Base-by-base conservation (phyloP, 148 eudicot species). In the Fagopyrum esculentum region DNA sequence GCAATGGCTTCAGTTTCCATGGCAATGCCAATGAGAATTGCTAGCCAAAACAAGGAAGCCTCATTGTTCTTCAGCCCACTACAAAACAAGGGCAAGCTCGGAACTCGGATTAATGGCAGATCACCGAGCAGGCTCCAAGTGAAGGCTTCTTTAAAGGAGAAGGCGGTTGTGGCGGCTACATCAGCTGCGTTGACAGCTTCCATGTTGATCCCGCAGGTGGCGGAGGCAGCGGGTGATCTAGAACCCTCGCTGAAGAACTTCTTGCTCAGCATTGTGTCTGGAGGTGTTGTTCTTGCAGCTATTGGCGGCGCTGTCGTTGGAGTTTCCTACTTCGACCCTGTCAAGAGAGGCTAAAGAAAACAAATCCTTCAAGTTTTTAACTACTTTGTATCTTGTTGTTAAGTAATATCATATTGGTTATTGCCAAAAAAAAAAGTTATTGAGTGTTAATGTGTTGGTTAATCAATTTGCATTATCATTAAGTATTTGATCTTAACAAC, bases 281-380 rank as follows among this genome's bases (percentile, higher is more conserved):
- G 91, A 60, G 89, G 89, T 1, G 84, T 84, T 54, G 89, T 88
- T 54, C 84, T 88, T 48, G 57, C 56, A 12, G 91, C 73, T 45
- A 78, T 87, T 48, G 9, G 86, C 7, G 88, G 91, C 3, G 91
- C 83, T 78, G 75, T 87, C 54, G 72, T 88, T 50, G 89, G 86
- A 57, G 89, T 88, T 9, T 76, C 91, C 75, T 85, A 84, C 86
- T 88, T 88, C n/a, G 89, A 88, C 12, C 91, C 91, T 71, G 91
- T 88, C 60, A 88, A 88, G 61, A 60, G 78, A 51, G 56, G 73
- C 73, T 76, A 50, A 68, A 29, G 43, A 61, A 60, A 61, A 12
- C 2, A 26, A 26, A 22, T 7, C 3, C 9, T 22, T 17, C 10
- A 57, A n/a, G 13, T 61, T 8, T 61, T 61, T 26, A 61, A 61